These are phyloP conservation scores for Malassezia cuniculi DNA, from an alignment of 1,284 basidiomycete genomes.

Conservation along the genomic window DNA sequence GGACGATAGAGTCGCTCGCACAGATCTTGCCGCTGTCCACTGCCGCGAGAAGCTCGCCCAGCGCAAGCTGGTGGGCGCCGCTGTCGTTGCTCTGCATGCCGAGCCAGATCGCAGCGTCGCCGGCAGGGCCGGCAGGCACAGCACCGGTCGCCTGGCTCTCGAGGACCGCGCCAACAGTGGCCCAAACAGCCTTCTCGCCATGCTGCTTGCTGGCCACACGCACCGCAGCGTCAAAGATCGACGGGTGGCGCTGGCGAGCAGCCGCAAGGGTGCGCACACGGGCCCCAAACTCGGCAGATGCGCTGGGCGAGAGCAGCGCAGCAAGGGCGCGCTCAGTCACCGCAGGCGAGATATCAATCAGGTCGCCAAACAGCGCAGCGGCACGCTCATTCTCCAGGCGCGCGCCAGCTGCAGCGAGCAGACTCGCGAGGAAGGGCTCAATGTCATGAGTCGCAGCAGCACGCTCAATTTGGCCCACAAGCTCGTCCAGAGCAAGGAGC, in stretches of 20 bases:
- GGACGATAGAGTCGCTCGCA: conserved; percentile 24
- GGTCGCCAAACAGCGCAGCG: conserved; percentile 14
- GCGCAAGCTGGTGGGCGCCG: conserved; percentile 20
- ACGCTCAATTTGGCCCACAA: conserved; percentile 8
- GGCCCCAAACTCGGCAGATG: conserved; percentile 13
- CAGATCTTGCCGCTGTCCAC: conserved; percentile 14
- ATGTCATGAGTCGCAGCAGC: conserved; percentile 20
- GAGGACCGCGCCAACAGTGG: conserved; percentile 22
- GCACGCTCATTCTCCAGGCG: conserved; percentile 15
- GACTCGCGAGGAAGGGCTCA: conserved; percentile 20
- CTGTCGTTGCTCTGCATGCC: conserved; percentile 29
- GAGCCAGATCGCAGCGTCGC: conserved; percentile 27
- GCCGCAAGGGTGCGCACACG: conserved; percentile 21
- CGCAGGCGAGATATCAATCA: conserved; percentile 16
- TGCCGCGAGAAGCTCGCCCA: conserved; percentile 22
- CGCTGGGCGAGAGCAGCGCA: conserved; percentile 15
- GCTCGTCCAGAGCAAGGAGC: conserved; percentile 16
- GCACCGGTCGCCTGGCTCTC: conserved; percentile 19
- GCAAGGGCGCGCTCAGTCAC: conserved; percentile 13
- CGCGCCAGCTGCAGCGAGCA: conserved; percentile 18
- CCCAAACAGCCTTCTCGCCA: conserved; percentile 21
- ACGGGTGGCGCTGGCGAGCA: conserved; percentile 19
- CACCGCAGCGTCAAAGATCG: conserved; percentile 22
- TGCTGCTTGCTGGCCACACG: conserved; percentile 14
- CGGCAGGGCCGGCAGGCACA: conserved; percentile 13